Evolutionary conservation across 2,329 filamentous ascomycete species (phyloP).

Genomic region (Lachnellula cervina): DNA sequence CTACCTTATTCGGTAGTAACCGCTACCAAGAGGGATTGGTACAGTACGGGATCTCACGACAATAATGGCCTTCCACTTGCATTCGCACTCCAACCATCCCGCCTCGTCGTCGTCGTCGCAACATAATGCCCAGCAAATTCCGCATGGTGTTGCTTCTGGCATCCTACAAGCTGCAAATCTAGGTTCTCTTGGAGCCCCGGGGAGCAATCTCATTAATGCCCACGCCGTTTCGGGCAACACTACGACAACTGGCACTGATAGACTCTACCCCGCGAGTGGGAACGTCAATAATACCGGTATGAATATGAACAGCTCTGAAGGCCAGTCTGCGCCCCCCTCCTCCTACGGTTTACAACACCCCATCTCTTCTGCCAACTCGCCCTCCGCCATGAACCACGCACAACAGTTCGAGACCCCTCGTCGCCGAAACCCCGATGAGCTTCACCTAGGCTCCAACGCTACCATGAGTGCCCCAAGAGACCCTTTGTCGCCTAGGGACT

Average conservation of each 20-base stretch:
- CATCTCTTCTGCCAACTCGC: constrained; percentile 20
- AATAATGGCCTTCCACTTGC: constrained; percentile 25
- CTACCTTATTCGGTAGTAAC: too few relatives aligned
- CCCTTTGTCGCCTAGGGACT: constrained; percentile 39
- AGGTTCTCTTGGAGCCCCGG: constrained; percentile 27
- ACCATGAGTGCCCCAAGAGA: constrained; percentile 28
- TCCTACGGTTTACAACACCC: constrained; percentile 18
- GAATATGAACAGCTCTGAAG: constrained; percentile 19
- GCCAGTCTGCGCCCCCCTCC: constrained; percentile 30
- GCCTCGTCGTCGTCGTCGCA: constrained; percentile 19
- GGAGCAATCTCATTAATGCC: constrained; percentile 19
- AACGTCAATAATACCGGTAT: constrained; percentile 28
- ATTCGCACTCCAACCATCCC: constrained; percentile 7
- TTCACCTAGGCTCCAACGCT: constrained; percentile 45
- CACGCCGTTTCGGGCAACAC: constrained; percentile 10
- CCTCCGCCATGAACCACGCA: constrained; percentile 37
- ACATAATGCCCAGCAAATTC: constrained; percentile 20
- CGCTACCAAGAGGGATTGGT: too few relatives aligned
- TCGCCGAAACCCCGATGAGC: constrained; percentile 50
- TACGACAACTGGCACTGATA: constrained; percentile 38
- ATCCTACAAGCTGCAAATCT: constrained; percentile 28
- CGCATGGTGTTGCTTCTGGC: constrained; percentile 21
- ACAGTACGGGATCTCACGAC: not conserved
- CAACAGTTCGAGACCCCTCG: constrained; percentile 47
- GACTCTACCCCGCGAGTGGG: constrained; percentile 35